Evolutionary conservation across 768 basidiomycete genomes (phyloP).

Genomic region (Multifurca ochricompacta): DNA sequence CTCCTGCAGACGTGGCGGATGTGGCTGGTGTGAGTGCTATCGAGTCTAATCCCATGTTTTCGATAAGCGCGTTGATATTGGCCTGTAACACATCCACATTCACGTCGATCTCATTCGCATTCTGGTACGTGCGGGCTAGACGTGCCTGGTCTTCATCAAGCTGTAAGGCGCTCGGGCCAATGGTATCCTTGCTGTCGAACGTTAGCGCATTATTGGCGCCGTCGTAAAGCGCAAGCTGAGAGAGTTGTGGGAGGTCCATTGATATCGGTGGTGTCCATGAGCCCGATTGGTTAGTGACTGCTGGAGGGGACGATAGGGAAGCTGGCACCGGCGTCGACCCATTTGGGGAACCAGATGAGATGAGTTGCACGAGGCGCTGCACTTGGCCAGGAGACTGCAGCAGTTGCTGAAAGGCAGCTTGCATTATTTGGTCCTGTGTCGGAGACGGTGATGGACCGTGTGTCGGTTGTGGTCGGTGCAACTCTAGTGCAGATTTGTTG

Average conservation of each 20-base stretch:
- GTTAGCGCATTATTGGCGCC: constrained; percentile 19
- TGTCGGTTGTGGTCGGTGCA: constrained; percentile 12
- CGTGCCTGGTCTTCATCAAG: constrained; percentile 33
- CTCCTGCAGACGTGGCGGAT: constrained; percentile 16
- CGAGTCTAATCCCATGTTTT: constrained; percentile 61
- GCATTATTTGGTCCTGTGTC: constrained; percentile 18
- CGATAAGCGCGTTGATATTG: constrained; percentile 64
- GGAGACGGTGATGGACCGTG: not conserved
- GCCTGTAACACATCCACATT: constrained; percentile 65
- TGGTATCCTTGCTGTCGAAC: constrained; percentile 26
- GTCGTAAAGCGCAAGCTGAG: constrained; percentile 24
- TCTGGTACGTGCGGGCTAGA: constrained; percentile 51
- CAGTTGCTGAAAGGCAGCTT: constrained; percentile 23
- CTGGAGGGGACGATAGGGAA: not conserved
- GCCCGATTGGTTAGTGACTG: too few relatives aligned
- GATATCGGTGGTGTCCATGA: constrained; percentile 20
- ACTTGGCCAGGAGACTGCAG: constrained; percentile 25
- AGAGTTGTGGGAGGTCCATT: constrained; percentile 18
- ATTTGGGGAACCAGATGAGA: constrained; percentile 13
- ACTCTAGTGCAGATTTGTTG: constrained; percentile 17
- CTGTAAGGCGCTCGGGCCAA: constrained; percentile 27
- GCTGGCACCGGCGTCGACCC: not conserved
- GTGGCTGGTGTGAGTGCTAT: constrained; percentile 24
- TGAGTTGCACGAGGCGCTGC: constrained; percentile 25
- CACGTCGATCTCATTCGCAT: constrained; percentile 55